These are phyloP conservation scores for Boletus rufocinnamomeus DNA, from an alignment of 768 basidiomycete species.

Conservation along the genomic window DNA sequence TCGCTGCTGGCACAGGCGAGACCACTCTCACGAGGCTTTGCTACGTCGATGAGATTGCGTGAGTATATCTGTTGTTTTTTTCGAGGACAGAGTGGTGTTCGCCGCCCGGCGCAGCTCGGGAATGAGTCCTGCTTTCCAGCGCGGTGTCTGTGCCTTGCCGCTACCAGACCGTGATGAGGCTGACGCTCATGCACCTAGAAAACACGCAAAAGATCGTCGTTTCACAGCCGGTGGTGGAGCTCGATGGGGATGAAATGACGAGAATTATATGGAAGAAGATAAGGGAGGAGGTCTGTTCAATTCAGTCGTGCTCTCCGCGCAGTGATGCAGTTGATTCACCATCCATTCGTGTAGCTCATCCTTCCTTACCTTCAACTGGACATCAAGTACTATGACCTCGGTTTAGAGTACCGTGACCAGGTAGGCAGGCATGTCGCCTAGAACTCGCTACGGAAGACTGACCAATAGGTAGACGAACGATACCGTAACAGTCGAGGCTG, in stretches of 20 bases:
- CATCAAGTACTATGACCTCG: conserved; percentile 99
- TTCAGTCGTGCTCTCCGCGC: neutral
- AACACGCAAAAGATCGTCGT: conserved; percentile 66
- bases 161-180: neutral
- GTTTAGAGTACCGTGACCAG: conserved; percentile 88
- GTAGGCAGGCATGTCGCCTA: conserved; percentile 40
- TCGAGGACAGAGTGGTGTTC: neutral
- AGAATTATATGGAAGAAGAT: conserved; percentile 99
- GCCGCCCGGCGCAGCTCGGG: conserved; percentile 8
- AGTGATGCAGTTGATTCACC: neutral
- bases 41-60: conserved; percentile 32
- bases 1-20: conserved; percentile 26
- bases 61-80: conserved; percentile 19
- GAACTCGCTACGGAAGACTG: neutral
- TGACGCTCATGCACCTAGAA: conserved; percentile 21
- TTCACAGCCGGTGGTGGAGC: conserved; percentile 87
- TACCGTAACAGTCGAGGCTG: conserved; percentile 88
- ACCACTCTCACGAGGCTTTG: conserved; percentile 30
- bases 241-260: conserved; percentile 99
- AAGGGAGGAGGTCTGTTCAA: conserved; percentile 75
- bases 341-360: conserved; percentile 70
- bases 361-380: conserved; percentile 93
- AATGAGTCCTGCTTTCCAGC: neutral
- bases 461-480: conserved; percentile 75
- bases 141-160: neutral